These are phyloP conservation scores for Hepatocystis sp. DNA, from an alignment of 169 alveolate genomes.

Conservation along the genomic window DNA sequence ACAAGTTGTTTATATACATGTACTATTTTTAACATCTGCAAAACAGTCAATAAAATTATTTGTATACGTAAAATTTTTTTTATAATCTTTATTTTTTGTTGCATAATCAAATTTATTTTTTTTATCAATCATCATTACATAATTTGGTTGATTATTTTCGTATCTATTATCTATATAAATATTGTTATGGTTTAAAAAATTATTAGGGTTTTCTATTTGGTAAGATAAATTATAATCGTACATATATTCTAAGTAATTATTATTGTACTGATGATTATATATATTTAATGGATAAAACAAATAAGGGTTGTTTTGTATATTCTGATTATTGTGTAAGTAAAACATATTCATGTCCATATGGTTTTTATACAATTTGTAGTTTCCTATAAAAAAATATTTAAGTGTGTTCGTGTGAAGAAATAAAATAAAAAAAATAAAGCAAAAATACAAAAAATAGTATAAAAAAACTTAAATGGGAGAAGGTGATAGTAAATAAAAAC, in stretches of 20 bases:
- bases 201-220: constrained; percentile 25
- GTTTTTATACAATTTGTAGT: constrained; percentile 45
- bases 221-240: constrained; percentile 31
- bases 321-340: constrained; percentile 40
- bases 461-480: too few relatives aligned
- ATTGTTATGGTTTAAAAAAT: constrained; percentile 4
- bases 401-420: background rate
- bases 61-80: constrained; percentile 14
- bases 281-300: constrained; percentile 32
- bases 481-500: background rate
- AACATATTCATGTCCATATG: constrained; percentile 45
- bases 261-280: constrained; percentile 11
- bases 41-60: constrained; percentile 17
- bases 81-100: constrained; percentile 35
- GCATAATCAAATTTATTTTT: constrained; percentile 40
- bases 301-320: constrained; percentile 17
- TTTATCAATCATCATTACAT: constrained; percentile 5
- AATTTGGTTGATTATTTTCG: constrained; percentile 17
- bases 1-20: constrained; percentile 14
- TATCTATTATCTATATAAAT: constrained; percentile 28
- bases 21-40: constrained; percentile 42
- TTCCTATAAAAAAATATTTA: constrained; percentile 17
- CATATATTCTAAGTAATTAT: constrained; percentile 36
- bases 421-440: background rate
- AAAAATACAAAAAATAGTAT: background rate